These are phyloP conservation scores for Rosellinia necatrix DNA, from an alignment of 2,329 filamentous ascomycete genomes.

Conservation along the genomic window DNA sequence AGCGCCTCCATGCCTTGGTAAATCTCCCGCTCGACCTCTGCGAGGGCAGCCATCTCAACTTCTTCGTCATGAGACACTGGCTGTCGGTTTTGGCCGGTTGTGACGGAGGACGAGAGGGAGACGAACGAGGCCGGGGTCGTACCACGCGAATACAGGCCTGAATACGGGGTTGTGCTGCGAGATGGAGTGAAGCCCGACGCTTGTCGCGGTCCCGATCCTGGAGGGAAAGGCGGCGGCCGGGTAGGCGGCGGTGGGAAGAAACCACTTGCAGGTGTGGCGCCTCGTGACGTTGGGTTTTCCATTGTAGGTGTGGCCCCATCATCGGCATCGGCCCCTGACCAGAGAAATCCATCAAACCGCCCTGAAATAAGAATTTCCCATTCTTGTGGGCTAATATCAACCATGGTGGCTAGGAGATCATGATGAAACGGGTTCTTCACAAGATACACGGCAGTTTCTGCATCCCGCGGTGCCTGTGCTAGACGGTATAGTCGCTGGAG, in stretches of 20 bases:
- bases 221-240: slow-evolving; percentile 47
- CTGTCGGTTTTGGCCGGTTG: slow-evolving; percentile 50
- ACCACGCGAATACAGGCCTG: slow-evolving; percentile 57
- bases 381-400: slow-evolving; percentile 87
- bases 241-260: slow-evolving; percentile 49
- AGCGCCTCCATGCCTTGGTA: slow-evolving; percentile 92
- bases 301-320: slow-evolving; percentile 46
- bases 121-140: slow-evolving; percentile 58
- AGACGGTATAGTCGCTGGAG: slow-evolving; percentile 86
- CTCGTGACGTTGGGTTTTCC: slow-evolving; percentile 53
- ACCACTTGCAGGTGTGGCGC: slow-evolving; percentile 58
- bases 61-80: slow-evolving; percentile 91
- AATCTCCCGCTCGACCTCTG: slow-evolving; percentile 91
- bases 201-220: slow-evolving; percentile 46
- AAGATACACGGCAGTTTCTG: slow-evolving; percentile 84
- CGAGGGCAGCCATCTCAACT: slow-evolving; percentile 85
- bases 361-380: slow-evolving; percentile 96
- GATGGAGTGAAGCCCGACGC: slow-evolving; percentile 48
- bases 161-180: slow-evolving; percentile 54
- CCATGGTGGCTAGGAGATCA: slow-evolving; percentile 82
- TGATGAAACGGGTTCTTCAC: slow-evolving; percentile 82
- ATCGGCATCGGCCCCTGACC: slow-evolving; percentile 82
- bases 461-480: slow-evolving; percentile 73
- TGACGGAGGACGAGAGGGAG: slow-evolving; percentile 44
- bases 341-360: slow-evolving; percentile 93